A percentile compares a stretch with the other conserved stretches of the same genome.
Conservation (phyloP, 768 basidiomycete species). For the Lactifluus piperatus region DNA sequence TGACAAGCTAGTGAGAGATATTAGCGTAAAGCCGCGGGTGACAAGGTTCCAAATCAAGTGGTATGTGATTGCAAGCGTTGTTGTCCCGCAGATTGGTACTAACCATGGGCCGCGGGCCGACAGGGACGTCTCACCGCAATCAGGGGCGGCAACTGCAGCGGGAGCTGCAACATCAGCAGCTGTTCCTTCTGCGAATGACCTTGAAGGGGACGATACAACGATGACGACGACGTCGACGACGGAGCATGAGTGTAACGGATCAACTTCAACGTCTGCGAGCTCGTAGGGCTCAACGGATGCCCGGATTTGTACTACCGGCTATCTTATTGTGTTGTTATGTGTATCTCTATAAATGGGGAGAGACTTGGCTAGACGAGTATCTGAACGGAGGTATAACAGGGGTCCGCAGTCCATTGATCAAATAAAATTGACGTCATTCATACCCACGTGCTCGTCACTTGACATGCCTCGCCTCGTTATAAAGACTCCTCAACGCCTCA, state of each 20-base stretch:
- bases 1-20: slow-evolving; percentile 75
- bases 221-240: too few relatives aligned
- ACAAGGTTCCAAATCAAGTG: slow-evolving; percentile 89
- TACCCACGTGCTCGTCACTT: neutral
- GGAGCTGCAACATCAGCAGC: slow-evolving; percentile 66
- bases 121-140: slow-evolving; percentile 34
- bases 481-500: neutral
- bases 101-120: neutral
- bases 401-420: too few relatives aligned
- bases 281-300: neutral
- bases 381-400: too few relatives aligned
- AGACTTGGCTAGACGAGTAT: too few relatives aligned
- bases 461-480: neutral
- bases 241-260: slow-evolving; percentile 15
- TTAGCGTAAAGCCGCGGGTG: slow-evolving; percentile 87
- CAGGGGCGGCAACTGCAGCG: slow-evolving; percentile 33
- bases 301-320: neutral
- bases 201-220: slow-evolving; percentile 34
- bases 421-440: slow-evolving; percentile 3
- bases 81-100: slow-evolving; percentile 6
- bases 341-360: too few relatives aligned
- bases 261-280: neutral
- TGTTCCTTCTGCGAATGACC: slow-evolving; percentile 64
- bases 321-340: too few relatives aligned
- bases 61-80: slow-evolving; percentile 31